phyloP scores from a whole-genome alignment of 495 filamentous ascomycete genomes.

The Mytilinidion resinicola region DNA sequence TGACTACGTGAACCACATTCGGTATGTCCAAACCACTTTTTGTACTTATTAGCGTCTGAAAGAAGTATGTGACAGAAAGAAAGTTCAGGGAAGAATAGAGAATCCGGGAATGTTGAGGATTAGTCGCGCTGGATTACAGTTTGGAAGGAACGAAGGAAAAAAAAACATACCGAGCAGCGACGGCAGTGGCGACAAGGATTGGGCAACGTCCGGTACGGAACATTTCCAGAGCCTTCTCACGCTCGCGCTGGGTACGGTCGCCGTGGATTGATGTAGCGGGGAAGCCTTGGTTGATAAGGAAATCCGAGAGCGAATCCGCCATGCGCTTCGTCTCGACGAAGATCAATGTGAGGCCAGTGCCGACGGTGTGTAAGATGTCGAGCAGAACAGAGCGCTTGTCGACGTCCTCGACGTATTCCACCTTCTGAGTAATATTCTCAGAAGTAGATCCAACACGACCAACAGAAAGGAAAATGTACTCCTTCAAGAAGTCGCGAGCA shows the following conservation, averaged over 20 bases:
- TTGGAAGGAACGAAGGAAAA: constrained; percentile 10
- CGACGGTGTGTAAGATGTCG: constrained; percentile 94
- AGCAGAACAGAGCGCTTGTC: constrained; percentile 98
- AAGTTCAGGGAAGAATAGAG: too few relatives aligned
- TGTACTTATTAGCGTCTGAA: too few relatives aligned
- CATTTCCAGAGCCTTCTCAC: constrained; percentile 91
- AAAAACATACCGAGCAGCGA: constrained; percentile 63
- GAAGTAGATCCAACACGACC: constrained; percentile 99
- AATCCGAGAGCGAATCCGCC: constrained; percentile 95
- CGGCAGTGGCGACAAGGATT: constrained; percentile 92
- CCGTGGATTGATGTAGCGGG: constrained; percentile 97
- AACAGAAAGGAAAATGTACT: constrained; percentile 97
- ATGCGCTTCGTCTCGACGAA: constrained; percentile 99
- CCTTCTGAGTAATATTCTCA: constrained; percentile 98
- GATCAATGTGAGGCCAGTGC: constrained; percentile 84
- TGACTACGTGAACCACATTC: constrained; percentile 82
- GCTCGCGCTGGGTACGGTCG: constrained; percentile 96
- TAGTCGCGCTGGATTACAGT: background rate
- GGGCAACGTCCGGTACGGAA: constrained; percentile 95
- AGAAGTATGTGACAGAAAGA: too few relatives aligned
- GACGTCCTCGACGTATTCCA: constrained; percentile 93
- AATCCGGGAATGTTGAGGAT: background rate
- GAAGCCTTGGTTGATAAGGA: constrained; percentile 96
- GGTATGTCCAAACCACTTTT: constrained; percentile 82
- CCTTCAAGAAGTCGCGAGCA: constrained; percentile 93